These are phyloP conservation scores for Williopsis jadinii DNA, from an alignment of 1,139 yeast species.

Conservation along the genomic window DNA sequence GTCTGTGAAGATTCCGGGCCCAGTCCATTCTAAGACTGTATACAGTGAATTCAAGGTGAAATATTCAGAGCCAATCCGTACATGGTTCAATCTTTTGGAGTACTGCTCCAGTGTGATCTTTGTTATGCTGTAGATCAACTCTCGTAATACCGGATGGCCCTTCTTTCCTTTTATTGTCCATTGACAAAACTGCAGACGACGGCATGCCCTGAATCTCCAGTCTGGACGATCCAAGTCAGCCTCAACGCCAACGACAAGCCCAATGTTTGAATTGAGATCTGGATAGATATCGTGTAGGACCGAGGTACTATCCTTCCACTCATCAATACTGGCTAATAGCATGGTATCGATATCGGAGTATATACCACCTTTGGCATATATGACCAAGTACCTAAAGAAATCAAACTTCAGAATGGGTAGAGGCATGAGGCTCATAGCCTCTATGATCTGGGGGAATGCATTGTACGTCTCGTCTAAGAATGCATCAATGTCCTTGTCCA, in stretches of 20 bases:
- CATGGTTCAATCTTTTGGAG: constrained; percentile 26
- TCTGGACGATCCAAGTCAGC: constrained; percentile 83
- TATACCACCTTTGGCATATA: constrained; percentile 85
- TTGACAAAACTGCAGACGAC: constrained; percentile 71
- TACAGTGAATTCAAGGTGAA: constrained; percentile 32
- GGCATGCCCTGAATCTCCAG: constrained; percentile 64
- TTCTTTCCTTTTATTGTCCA: constrained; percentile 76
- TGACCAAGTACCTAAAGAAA: constrained; percentile 75
- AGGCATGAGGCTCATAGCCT: constrained; percentile 73
- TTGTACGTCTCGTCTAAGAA: constrained; percentile 55
- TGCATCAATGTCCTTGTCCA: constrained; percentile 62
- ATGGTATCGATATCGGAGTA: constrained; percentile 89
- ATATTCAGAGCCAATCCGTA: constrained; percentile 59
- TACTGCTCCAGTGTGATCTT: constrained; percentile 51
- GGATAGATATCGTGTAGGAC: not conserved
- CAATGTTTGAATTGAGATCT: constrained; percentile 31
- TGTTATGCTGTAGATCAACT: constrained; percentile 70
- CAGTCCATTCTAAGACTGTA: constrained; percentile 88
- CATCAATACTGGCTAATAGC: constrained; percentile 36
- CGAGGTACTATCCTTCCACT: constrained; percentile 45
- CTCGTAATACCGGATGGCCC: constrained; percentile 88
- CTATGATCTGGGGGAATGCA: constrained; percentile 67
- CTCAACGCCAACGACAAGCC: constrained; percentile 79
- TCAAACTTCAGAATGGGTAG: constrained; percentile 75
- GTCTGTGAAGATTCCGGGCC: constrained; percentile 93